Base-by-base conservation (phyloP, 129 eudicot genomes). In the Silybum marianum region DNA sequence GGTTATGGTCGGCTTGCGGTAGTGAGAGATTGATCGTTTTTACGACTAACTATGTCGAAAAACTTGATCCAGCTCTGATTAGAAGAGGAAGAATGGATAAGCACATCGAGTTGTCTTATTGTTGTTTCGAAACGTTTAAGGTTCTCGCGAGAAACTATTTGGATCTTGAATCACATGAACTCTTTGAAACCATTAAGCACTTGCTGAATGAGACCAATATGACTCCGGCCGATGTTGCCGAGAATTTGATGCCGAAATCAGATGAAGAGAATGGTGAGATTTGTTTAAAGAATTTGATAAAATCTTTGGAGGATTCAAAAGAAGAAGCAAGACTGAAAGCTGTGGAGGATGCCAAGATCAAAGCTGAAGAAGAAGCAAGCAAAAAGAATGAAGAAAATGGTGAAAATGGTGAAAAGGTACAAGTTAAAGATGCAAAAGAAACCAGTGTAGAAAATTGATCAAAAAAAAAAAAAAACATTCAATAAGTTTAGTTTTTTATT, bases 171-270 rank as follows among this genome's bases (percentile, higher is more conserved):
- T 54, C 81, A 1, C 91, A 88, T 10, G 72, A 83, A 5, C 39
- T 80, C 58, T 88, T 85, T 72, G 82, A 72, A 4, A 76, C 36
- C 3, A 38, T 88, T 2, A 2, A 68, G 32, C 48, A 3, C n/a
- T 6, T 88, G 58, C 24, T 88, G 54, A 82, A 26, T 67, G 84
- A 80, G 60, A 83, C 82, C 22, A 85, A 88, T 25, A 82, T 88
- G 75, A 79, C 89, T 22, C 91, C 91, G 1, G 91, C 91, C 6
- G 91, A 88, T 80, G 87, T 88, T 51, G 91, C 91, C 0, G 91
- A 88, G 78, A 88, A 79, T 76, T 76, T 88, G 89, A 79, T 88
- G 89, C 85, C 91, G 18, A 88, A 86, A 58, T 80, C 81, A 28
- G n/a, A 75, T 4, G 86, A 82, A 10, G 91, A 88, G 51, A 77